phyloP scores from a whole-genome alignment of 2,329 filamentous ascomycete genomes.

The Coleophoma crateriformis region DNA sequence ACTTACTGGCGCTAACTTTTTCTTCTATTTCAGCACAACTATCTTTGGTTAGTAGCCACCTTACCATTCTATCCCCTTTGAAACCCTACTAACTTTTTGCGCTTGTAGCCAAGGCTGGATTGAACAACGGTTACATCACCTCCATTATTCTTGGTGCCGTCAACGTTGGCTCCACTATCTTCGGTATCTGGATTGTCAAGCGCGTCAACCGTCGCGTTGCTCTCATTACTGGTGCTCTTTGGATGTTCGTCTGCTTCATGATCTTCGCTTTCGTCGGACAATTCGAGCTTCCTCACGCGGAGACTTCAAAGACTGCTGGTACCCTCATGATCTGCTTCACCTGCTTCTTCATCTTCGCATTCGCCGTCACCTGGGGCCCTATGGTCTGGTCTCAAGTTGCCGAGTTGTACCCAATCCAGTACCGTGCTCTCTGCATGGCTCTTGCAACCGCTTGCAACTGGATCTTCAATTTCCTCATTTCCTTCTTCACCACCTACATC shows the following conservation, averaged over 20 bases:
- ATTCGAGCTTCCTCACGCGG: conserved; percentile 39
- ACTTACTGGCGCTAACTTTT: conserved; percentile 63
- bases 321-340: conserved; percentile 62
- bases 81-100: too few species aligned
- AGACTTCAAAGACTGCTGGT: conserved; percentile 43
- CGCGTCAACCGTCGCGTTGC: conserved; percentile 58
- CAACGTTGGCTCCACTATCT: conserved; percentile 62
- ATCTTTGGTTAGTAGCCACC: conserved; percentile 40
- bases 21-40: conserved; percentile 62
- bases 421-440: conserved; percentile 54
- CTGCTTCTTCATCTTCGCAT: conserved; percentile 59
- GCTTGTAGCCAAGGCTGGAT: conserved; percentile 40
- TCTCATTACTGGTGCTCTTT: conserved; percentile 56
- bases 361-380: conserved; percentile 66
- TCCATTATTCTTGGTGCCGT: conserved; percentile 64
- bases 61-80: too few species aligned
- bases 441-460: conserved; percentile 58
- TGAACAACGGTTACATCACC: conserved; percentile 59
- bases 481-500: conserved; percentile 78
- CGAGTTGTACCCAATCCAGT: conserved; percentile 60
- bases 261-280: conserved; percentile 47
- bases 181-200: conserved; percentile 60
- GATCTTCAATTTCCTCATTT: conserved; percentile 65
- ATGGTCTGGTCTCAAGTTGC: conserved; percentile 63
- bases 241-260: conserved; percentile 56